These are phyloP conservation scores for Hylodesmum podocarpum DNA, from an alignment of 306 rosid species.

Conservation along the genomic window DNA sequence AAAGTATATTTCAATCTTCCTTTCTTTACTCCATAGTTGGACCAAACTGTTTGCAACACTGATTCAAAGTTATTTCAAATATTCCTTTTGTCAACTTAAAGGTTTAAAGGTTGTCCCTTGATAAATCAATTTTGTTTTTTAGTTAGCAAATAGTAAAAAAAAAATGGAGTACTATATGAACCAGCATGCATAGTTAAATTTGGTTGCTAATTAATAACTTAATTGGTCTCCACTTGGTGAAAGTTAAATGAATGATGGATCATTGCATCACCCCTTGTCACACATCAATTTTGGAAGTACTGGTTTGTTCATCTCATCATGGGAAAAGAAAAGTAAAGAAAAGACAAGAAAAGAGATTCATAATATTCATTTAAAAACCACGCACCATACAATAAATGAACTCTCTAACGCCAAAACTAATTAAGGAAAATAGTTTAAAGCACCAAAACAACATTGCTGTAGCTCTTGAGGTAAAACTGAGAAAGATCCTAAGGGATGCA, in stretches of 20 bases:
- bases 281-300: background rate
- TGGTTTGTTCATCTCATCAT: background rate
- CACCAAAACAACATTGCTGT: conserved; percentile 52
- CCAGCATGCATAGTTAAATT: background rate
- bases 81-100: conserved; percentile 24
- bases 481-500: conserved; percentile 41
- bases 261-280: background rate
- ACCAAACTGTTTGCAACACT: background rate
- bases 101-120: background rate
- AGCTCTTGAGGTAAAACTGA: conserved; percentile 42
- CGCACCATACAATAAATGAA: conserved; percentile 52
- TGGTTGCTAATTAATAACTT: too few relatives aligned
- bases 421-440: conserved; percentile 32
- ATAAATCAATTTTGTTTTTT: conserved; percentile 8
- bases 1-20: background rate
- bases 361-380: conserved; percentile 50
- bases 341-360: conserved; percentile 39
- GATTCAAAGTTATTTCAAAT: conserved; percentile 21
- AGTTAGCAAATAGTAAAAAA: background rate
- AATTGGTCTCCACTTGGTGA: conserved; percentile 13
- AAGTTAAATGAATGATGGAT: background rate
- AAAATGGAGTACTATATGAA: background rate
- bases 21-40: background rate
- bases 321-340: background rate
- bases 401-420: conserved; percentile 42